Base-by-base conservation (phyloP, 331 rosid genomes). In the Acacia pycnantha region DNA sequence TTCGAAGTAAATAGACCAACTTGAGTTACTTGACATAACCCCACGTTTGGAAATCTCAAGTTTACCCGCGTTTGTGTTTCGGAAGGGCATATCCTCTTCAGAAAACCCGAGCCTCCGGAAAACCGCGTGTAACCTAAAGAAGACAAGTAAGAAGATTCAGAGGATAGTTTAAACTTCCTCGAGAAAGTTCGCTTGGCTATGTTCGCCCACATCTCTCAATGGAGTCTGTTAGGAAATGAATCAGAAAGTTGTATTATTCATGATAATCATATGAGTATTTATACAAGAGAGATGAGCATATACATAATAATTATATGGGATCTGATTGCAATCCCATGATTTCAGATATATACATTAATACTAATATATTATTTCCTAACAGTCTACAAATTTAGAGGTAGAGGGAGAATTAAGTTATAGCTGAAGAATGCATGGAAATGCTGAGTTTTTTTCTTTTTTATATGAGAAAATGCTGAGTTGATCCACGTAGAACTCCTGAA, bases 151-250 rank as follows among this genome's bases (percentile, higher is more conserved):
- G 21, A 84, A 69, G 73, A 43, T 24, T 81, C 70, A 22, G 82
- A 66, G 58, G 73, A 61, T 26, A 77, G 58, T 26, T 75, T 84
- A 69, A 80, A 22, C 68, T 79, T 89, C 78, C 69, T 82, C 24
- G 88, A 77, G 79, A 91, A 81, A 82, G 87, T 91, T 81, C 80
- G 84, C 53, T 86, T 95, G 51, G 84, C 85, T 27, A 90, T 33
- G 79, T 82, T 84, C 56, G 88, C 84, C 97, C 91, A 95, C 98
- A 95, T 94, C 47, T 72, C 86, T 70, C 18, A 73, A 79, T 58
- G 31, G 9, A 40, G 15, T n/a, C n/a, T n/a, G n/a, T n/a, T n/a
- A n/a, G n/a, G n/a, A n/a, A n/a, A n/a, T n/a, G n/a, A n/a, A n/a
- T n/a, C n/a, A n/a, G n/a, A n/a, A n/a, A n/a, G n/a, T n/a, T n/a